phyloP scores from a whole-genome alignment of 1,284 basidiomycete genomes.

The Papiliotrema terrestris region DNA sequence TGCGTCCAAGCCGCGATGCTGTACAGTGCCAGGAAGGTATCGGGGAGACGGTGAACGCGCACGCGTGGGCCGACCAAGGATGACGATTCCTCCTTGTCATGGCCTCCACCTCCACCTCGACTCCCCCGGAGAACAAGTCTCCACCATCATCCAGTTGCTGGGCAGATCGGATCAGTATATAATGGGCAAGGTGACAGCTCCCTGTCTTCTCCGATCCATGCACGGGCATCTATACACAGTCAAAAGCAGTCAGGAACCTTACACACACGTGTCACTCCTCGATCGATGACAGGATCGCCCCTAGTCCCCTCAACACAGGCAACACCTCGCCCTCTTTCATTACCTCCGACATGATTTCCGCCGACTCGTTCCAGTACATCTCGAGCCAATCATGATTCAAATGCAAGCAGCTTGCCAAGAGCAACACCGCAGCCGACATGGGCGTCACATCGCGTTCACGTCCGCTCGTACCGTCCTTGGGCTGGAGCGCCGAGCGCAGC shows the following conservation, averaged over 20 bases:
- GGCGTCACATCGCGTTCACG: conserved; percentile 6
- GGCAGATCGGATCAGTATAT: too few species aligned
- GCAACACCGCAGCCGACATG: conserved; percentile 12
- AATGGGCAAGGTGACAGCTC: too few species aligned
- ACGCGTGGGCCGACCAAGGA: not conserved
- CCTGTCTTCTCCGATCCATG: too few species aligned
- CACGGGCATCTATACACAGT: too few species aligned
- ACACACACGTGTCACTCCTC: not conserved
- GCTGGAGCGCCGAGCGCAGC: conserved; percentile 15
- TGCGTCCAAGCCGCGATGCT: too few species aligned
- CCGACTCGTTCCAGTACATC: conserved; percentile 27
- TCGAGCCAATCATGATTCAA: conserved; percentile 23
- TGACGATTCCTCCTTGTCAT: not conserved
- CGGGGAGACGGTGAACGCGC: not conserved
- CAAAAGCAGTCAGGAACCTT: too few species aligned
- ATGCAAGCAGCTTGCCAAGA: conserved; percentile 20
- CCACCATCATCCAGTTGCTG: too few species aligned
- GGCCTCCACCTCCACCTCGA: too few species aligned
- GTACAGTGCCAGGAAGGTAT: too few species aligned
- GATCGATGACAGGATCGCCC: conserved; percentile 25
- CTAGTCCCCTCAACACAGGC: conserved; percentile 30
- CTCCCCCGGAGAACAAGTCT: too few species aligned
- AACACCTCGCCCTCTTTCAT: conserved; percentile 24
- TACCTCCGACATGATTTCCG: conserved; percentile 27
- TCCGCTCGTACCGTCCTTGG: conserved; percentile 4